A percentile compares a stretch with the other conserved stretches of the same genome.
phyloP scores from a whole-genome alignment of 2,329 filamentous ascomycete genomes.

The Xylariaceae sp. region DNA sequence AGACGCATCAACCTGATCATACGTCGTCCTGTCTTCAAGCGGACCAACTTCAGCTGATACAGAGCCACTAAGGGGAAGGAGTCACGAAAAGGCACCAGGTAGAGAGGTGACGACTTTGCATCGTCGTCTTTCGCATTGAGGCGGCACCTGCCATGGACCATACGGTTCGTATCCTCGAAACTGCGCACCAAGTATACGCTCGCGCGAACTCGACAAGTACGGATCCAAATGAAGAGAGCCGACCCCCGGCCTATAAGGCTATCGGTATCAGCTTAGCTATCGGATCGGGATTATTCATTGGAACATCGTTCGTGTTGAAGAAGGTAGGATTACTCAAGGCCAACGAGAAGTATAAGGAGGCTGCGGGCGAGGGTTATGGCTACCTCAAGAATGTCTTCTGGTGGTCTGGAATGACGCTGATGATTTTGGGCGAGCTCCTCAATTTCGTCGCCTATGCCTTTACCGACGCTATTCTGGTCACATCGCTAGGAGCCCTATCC shows the following conservation, averaged over 20 bases:
- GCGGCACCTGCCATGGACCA: slow-evolving; percentile 44
- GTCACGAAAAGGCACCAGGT: too few species aligned
- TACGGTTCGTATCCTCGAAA: slow-evolving; percentile 43
- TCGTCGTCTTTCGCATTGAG: slow-evolving; percentile 1
- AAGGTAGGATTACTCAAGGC: slow-evolving; percentile 90
- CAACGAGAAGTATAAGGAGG: slow-evolving; percentile 95
- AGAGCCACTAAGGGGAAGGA: too few species aligned
- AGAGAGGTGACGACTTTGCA: slow-evolving; percentile 21
- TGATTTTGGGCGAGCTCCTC: slow-evolving; percentile 96
- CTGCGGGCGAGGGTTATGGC: slow-evolving; percentile 93
- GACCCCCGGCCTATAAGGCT: slow-evolving; percentile 73
- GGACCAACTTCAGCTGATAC: too few species aligned
- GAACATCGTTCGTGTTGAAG: slow-evolving; percentile 92
- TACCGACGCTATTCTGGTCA: slow-evolving; percentile 94
- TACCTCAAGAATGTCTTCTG: slow-evolving; percentile 95
- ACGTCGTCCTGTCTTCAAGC: too few species aligned
- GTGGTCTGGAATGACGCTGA: slow-evolving; percentile 95
- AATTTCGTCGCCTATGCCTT: slow-evolving; percentile 98
- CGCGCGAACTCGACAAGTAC: slow-evolving; percentile 47
- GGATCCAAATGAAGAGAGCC: slow-evolving; percentile 38
- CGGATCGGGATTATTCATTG: slow-evolving; percentile 89
- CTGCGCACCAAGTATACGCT: slow-evolving; percentile 47
- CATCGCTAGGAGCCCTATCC: slow-evolving; percentile 85
- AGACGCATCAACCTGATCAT: too few species aligned
- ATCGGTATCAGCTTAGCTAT: slow-evolving; percentile 87